These are phyloP conservation scores for Candida montana DNA, from an alignment of 805 yeast genomes.

Conservation along the genomic window DNA sequence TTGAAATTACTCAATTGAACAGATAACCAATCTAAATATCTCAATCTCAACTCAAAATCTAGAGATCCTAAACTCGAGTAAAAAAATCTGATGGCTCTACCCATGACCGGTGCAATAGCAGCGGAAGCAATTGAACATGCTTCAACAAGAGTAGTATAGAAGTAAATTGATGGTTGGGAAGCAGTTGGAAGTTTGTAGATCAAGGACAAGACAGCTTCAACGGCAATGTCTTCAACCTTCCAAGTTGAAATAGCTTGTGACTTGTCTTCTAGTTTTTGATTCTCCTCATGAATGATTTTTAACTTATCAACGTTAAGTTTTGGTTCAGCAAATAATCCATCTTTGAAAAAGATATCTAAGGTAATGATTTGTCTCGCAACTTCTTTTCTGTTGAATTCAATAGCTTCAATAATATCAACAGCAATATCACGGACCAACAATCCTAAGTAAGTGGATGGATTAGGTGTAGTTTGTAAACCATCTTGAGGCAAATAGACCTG, in stretches of 20 bases:
- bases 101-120: slow-evolving; percentile 90
- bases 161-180: slow-evolving; percentile 67
- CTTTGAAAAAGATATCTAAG: slow-evolving; percentile 65
- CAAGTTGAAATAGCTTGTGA: slow-evolving; percentile 49
- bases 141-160: slow-evolving; percentile 77
- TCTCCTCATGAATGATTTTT: slow-evolving; percentile 35
- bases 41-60: slow-evolving; percentile 69
- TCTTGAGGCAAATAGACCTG: slow-evolving; percentile 51
- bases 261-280: slow-evolving; percentile 27
- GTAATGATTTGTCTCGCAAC: slow-evolving; percentile 79
- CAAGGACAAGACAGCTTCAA: slow-evolving; percentile 75
- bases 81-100: slow-evolving; percentile 82
- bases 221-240: slow-evolving; percentile 87
- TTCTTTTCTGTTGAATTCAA: slow-evolving; percentile 86
- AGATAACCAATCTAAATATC: slow-evolving; percentile 86
- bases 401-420: slow-evolving; percentile 65
- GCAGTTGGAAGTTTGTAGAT: slow-evolving; percentile 70
- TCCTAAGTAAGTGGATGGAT: slow-evolving; percentile 44
- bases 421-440: slow-evolving; percentile 70
- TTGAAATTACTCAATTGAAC: slow-evolving; percentile 90
- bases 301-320: slow-evolving; percentile 77
- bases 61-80: slow-evolving; percentile 60
- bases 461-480: slow-evolving; percentile 64
- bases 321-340: slow-evolving; percentile 59
- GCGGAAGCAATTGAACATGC: slow-evolving; percentile 78